Evolutionary conservation across 768 basidiomycete genomes (phyloP), one percentile per base, ranked within the genome.

Genomic region (Podaxis sp.): DNA sequence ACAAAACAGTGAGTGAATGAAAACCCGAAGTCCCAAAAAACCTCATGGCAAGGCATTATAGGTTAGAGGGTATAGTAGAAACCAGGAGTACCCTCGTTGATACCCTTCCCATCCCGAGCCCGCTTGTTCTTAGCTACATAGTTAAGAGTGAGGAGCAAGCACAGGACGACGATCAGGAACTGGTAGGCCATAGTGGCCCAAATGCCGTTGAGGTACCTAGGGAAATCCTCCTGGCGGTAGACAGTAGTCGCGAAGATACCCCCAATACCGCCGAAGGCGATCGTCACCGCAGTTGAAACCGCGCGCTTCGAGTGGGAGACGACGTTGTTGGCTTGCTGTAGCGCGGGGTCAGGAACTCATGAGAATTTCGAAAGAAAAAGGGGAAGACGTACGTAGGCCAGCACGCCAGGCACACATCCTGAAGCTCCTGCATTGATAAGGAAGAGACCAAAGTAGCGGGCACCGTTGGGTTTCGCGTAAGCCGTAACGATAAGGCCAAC

Each of bases 31-130:
- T 22, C 12, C 54, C 37, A 15, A 22, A 37, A 22, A 36, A 37
- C 15, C 17, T 17, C 2, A 24, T 3, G 22, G 22, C n/a, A 55
- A 7, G 10, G 48, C 11, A n/a, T n/a, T 3, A 49, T 2, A 49
- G 0, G 22, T 78, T 67, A 80, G 60, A 77, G 67, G 22, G 78
- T 79, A 61, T 78, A 79, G 53, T 73, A 72, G 65, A 79, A 79
- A n/a, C 77, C 77, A 15, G 73, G 71, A 49, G 73, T 74, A 28
- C 72, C 75, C 68, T 81, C 76, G 2, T 71, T 65, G 12, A 68
- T 71, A 20, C 71, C 62, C 58, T 71, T 71, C 17, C 76, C 76
- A 64, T 76, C 73, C 11, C 72, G 71, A 38, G 69, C 69, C 17
- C 70, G 71, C 50, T 65, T 72, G 63, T 78, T 78, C 26, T 72